Conservation (phyloP, 1,284 basidiomycete genomes). For the Farysia itapuensis region DNA sequence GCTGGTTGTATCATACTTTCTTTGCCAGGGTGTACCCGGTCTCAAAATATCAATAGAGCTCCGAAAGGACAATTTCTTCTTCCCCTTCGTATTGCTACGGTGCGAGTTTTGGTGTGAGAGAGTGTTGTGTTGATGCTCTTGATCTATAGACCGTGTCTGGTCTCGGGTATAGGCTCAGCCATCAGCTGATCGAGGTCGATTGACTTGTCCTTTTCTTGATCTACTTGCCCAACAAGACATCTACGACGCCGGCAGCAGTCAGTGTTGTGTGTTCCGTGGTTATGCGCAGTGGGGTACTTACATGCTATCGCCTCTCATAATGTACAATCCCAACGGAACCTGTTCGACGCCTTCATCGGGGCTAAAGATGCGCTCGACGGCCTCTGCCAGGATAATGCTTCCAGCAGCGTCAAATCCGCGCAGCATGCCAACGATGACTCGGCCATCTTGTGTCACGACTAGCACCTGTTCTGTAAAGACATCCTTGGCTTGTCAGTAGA, state of each 20-base stretch:
- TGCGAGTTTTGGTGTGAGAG: neutral
- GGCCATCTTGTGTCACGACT: slow-evolving; percentile 85
- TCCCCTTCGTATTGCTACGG: no score
- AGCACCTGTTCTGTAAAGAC: slow-evolving; percentile 71
- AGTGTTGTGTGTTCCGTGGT: neutral
- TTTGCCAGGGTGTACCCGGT: no score
- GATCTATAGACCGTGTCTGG: slow-evolving; percentile 32
- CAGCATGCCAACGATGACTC: slow-evolving; percentile 67
- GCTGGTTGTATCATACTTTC: no score
- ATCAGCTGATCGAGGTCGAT: slow-evolving; percentile 77
- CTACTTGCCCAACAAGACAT: slow-evolving; percentile 85
- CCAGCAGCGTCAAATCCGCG: slow-evolving; percentile 50
- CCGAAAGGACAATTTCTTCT: no score
- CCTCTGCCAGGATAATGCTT: slow-evolving; percentile 48
- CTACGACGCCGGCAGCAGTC: slow-evolving; percentile 62
- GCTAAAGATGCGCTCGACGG: slow-evolving; percentile 55
- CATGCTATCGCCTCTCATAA: slow-evolving; percentile 98
- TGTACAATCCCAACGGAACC: slow-evolving; percentile 89
- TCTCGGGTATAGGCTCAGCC: slow-evolving; percentile 77
- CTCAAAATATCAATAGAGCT: no score
- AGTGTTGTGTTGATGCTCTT: neutral
- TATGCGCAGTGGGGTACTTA: slow-evolving; percentile 61
- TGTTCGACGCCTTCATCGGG: slow-evolving; percentile 87
- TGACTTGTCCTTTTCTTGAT: slow-evolving; percentile 77
- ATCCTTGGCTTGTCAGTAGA: no score